These are phyloP conservation scores for Penicillium canescens DNA, from an alignment of 495 filamentous ascomycete species.

Conservation along the genomic window DNA sequence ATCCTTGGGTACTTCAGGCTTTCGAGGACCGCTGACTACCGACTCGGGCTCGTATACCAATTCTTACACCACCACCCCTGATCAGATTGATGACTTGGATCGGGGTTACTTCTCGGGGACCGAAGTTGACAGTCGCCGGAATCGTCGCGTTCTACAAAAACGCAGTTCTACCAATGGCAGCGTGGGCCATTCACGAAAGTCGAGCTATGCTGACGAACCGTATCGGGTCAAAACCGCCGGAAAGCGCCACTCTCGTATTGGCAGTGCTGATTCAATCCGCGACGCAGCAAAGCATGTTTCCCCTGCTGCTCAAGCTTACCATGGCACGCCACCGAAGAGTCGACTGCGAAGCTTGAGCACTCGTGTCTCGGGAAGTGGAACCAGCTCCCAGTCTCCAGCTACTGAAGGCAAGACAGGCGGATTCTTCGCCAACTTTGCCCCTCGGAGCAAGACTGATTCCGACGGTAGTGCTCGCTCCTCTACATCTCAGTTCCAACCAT, in stretches of 20 bases:
- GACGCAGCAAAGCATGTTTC: constrained; percentile 41
- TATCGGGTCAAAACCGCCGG: constrained; percentile 49
- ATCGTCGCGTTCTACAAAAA: constrained; percentile 79
- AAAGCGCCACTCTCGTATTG: constrained; percentile 75
- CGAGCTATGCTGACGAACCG: constrained; percentile 72
- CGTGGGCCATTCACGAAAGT: constrained; percentile 58
- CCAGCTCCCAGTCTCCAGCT: constrained; percentile 43
- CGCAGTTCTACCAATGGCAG: constrained; percentile 57
- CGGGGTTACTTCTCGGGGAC: constrained; percentile 93
- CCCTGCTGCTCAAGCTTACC: constrained; percentile 59
- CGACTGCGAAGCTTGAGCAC: constrained; percentile 50
- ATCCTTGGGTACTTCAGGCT: constrained; percentile 28
- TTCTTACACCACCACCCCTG: constrained; percentile 22
- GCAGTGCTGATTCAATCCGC: constrained; percentile 64
- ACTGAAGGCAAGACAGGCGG: constrained; percentile 41
- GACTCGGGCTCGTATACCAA: constrained; percentile 25
- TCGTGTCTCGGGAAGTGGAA: constrained; percentile 36
- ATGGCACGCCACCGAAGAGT: constrained; percentile 45
- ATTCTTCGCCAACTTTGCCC: constrained; percentile 51
- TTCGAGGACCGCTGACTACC: constrained; percentile 22
- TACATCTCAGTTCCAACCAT: constrained; percentile 41
- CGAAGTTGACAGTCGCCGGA: constrained; percentile 70
- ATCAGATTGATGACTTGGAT: constrained; percentile 63
- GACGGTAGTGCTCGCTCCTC: constrained; percentile 53
- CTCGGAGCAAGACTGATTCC: constrained; percentile 42